Evolutionary conservation across 1,139 yeast genomes (phyloP), one percentile per base, ranked within the genome.

Genomic region (Debaryomyces udenii): DNA sequence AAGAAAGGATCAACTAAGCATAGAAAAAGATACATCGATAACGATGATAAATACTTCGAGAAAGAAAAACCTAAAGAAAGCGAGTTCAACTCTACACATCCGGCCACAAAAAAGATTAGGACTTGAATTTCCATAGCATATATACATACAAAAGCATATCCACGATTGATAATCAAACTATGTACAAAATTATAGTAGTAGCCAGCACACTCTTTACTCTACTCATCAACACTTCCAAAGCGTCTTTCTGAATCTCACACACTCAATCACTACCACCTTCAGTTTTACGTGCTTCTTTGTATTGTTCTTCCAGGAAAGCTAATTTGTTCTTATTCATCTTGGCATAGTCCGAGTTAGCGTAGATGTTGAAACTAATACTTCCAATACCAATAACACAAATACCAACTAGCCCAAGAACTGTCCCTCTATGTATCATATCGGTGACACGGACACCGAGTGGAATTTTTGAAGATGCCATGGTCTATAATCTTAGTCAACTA

Each of bases 361-460:
- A 85, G 45, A 86, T 61, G 40, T 83, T 83, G 66, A 78, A 81
- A 11, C 75, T 66, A 37, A 84, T 72, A 49, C 86, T 83, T 30
- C 83, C 86, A 11, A 78, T 42, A 13, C 77, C 78, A 40, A 69
- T 64, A 38, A 68, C 66, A 51, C 71, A 67, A 50, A 72, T 64
- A 11, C 96, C 96, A 31, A 87, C 82, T 35, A 88, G 72, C 3
- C 89, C 79, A 32, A 88, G 67, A 23, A 89, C 96, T 0, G 94
- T 81, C 45, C 86, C 64, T 69, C 96, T 86, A 66, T 89, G 97
- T 27, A 81, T 78, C 38, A 86, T 81, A 64, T 89, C 97, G 11
- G 95, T 85, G 10, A 81, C 81, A 59, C 78, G 74, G 28, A 71
- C 78, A 40, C 66, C 57, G 37, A 68, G 61, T 39, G 78, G 78